phyloP scores from a whole-genome alignment of 345 rosid genomes.

The Eucalyptus cloeziana region DNA sequence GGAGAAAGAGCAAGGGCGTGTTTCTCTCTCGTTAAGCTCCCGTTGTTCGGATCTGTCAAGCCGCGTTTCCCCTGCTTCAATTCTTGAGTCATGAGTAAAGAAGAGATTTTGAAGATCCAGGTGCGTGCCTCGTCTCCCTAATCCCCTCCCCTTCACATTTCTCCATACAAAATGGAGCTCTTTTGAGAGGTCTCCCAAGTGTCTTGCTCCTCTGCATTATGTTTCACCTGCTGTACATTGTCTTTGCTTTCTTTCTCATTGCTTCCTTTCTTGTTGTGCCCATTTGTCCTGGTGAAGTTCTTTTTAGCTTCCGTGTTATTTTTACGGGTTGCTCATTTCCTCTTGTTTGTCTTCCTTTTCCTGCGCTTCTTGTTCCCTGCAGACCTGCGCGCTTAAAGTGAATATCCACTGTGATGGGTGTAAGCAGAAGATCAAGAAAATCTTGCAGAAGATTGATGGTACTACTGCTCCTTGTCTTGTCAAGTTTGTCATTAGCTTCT shows the following conservation, averaged over 20 bases:
- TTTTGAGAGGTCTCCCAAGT: neutral
- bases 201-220: neutral
- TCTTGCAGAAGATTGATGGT: slow-evolving; percentile 93
- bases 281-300: neutral
- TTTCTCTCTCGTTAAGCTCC: neutral
- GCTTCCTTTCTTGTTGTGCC: neutral
- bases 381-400: slow-evolving; percentile 90
- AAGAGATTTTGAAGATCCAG: slow-evolving; percentile 96
- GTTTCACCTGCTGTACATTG: neutral
- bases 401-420: slow-evolving; percentile 97
- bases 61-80: neutral
- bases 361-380: slow-evolving; percentile 11
- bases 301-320: neutral
- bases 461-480: slow-evolving; percentile 3
- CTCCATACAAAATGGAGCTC: neutral
- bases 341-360: neutral
- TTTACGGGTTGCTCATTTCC: neutral
- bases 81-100: slow-evolving; percentile 61
- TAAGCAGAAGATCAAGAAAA: slow-evolving; percentile 81
- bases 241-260: neutral
- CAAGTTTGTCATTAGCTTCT: neutral
- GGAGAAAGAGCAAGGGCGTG: neutral
- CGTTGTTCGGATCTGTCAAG: neutral
- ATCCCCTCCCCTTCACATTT: neutral
- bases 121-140: slow-evolving; percentile 27